Conservation (phyloP, 2,329 filamentous ascomycete genomes). For the Aureobasidium melanogenum region DNA sequence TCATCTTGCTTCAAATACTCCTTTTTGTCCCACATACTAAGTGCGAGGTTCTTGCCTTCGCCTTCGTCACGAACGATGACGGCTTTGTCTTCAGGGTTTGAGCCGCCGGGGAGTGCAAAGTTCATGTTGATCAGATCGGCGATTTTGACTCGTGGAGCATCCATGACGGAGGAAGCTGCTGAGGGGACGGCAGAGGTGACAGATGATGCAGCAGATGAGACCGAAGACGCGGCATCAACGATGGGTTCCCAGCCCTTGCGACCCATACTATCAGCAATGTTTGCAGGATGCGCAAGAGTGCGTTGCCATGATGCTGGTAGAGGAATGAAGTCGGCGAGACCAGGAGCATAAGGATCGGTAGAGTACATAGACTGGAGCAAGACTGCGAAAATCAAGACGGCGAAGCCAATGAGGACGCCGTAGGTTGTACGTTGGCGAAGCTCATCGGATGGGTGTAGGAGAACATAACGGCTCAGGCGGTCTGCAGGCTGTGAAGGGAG, state of each 20-base stretch:
- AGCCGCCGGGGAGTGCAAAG: constrained; percentile 8
- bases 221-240: constrained; percentile 18
- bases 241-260: constrained; percentile 6
- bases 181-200: constrained; percentile 15
- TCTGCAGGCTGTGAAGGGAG: constrained; percentile 39
- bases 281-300: constrained; percentile 20
- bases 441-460: constrained; percentile 49
- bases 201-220: constrained; percentile 12
- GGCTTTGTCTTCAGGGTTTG: constrained; percentile 25
- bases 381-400: constrained; percentile 54
- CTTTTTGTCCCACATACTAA: constrained; percentile 27
- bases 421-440: constrained; percentile 45
- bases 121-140: constrained; percentile 17
- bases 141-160: constrained; percentile 4
- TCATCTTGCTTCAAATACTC: constrained; percentile 35
- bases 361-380: constrained; percentile 52
- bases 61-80: constrained; percentile 29
- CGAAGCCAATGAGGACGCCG: constrained; percentile 50
- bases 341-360: constrained; percentile 46
- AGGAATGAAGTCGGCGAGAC: constrained; percentile 49
- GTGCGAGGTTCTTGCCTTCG: constrained; percentile 27
- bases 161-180: not conserved
- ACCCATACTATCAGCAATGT: constrained; percentile 12
- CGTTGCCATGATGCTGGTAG: constrained; percentile 43
- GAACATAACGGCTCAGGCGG: constrained; percentile 55